Conservation (phyloP, 306 rosid genomes). For the Cucumis cinereus region DNA sequence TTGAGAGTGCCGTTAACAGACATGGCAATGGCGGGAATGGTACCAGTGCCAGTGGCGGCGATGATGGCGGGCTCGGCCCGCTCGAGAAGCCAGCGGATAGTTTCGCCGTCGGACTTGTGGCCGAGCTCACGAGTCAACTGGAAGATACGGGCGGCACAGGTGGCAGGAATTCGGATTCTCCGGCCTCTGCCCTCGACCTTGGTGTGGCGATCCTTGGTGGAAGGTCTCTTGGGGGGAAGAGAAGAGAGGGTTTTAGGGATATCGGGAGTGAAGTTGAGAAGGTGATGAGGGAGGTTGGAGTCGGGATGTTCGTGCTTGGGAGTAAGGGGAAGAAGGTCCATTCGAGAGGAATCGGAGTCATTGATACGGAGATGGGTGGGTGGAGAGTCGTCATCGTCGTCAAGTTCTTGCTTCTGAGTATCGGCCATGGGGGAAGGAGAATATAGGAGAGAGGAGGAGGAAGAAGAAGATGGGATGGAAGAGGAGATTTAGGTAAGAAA, state of each 20-base stretch:
- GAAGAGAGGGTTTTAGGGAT: neutral
- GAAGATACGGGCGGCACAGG: slow-evolving; percentile 74
- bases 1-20: slow-evolving; percentile 65
- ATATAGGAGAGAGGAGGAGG: neutral
- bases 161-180: slow-evolving; percentile 85
- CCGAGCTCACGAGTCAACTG: slow-evolving; percentile 75
- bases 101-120: slow-evolving; percentile 79
- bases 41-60: slow-evolving; percentile 77
- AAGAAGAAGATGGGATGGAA: no score
- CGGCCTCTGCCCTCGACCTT: slow-evolving; percentile 82
- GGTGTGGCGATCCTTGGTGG: slow-evolving; percentile 71
- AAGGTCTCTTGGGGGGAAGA: slow-evolving; percentile 28
- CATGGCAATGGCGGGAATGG: slow-evolving; percentile 70
- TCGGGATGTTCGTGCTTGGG: slow-evolving; percentile 40
- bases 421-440: slow-evolving; percentile 6
- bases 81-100: slow-evolving; percentile 75
- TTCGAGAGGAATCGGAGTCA: neutral
- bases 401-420: slow-evolving; percentile 11
- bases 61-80: slow-evolving; percentile 73
- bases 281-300: slow-evolving; percentile 10
- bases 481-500: neutral
- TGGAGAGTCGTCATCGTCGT: neutral
- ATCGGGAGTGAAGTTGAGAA: neutral
- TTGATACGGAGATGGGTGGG: slow-evolving; percentile 21
- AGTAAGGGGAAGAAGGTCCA: slow-evolving; percentile 6